A percentile compares a stretch with the other conserved stretches of the same genome.
Conservation (phyloP, 371 early-diverging fungal genomes). For the Apophysomyces sp. region DNA sequence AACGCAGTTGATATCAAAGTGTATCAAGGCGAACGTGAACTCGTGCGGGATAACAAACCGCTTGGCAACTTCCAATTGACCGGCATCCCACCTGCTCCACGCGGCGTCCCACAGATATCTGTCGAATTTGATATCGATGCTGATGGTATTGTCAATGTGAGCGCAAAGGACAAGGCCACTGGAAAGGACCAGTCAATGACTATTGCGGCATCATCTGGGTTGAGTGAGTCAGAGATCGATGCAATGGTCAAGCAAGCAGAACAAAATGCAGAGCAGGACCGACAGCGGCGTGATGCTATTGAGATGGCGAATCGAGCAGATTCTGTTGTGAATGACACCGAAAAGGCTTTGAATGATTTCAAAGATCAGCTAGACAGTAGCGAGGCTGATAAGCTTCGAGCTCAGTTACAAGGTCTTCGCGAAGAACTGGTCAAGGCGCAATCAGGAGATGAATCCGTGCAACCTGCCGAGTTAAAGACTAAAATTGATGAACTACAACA, state of each 20-base stretch:
- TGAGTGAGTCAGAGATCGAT: slow-evolving; percentile 88
- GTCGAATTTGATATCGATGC: slow-evolving; percentile 97
- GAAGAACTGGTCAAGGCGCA: slow-evolving; percentile 64
- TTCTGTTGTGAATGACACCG: slow-evolving; percentile 81
- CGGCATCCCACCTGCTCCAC: slow-evolving; percentile 77
- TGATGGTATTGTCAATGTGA: slow-evolving; percentile 95
- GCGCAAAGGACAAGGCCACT: slow-evolving; percentile 93
- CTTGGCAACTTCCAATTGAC: slow-evolving; percentile 93
- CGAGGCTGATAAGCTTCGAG: slow-evolving; percentile 73
- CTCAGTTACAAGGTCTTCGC: slow-evolving; percentile 70
- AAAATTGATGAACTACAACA: slow-evolving; percentile 76
- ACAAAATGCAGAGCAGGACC: slow-evolving; percentile 81
- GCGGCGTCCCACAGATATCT: slow-evolving; percentile 83
- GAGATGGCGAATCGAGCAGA: slow-evolving; percentile 90
- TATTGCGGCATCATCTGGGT: slow-evolving; percentile 90
- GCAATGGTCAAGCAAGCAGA: slow-evolving; percentile 89
- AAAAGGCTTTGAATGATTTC: slow-evolving; percentile 87
- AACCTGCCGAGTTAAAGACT: slow-evolving; percentile 64
- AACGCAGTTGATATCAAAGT: slow-evolving; percentile 94
- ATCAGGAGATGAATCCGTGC: slow-evolving; percentile 54
- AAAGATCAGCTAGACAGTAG: slow-evolving; percentile 83
- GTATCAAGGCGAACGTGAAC: slow-evolving; percentile 97
- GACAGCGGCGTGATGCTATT: slow-evolving; percentile 80
- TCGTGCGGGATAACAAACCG: slow-evolving; percentile 92
- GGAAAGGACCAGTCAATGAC: slow-evolving; percentile 88